Conservation (phyloP, 2,329 filamentous ascomycete species). For the Diplodia sapinea region DNA sequence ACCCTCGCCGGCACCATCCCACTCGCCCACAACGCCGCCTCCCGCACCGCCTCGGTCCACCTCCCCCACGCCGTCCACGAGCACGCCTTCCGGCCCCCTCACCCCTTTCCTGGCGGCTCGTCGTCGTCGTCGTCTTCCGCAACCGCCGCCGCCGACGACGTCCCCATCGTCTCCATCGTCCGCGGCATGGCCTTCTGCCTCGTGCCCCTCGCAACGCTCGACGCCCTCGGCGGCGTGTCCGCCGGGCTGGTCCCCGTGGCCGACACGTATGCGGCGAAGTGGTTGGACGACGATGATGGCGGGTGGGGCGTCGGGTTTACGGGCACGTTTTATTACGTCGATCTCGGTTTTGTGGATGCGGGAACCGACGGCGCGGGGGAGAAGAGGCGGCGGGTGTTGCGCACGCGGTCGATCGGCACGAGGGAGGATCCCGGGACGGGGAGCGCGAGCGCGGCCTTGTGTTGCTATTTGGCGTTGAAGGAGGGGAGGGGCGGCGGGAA, state of each 20-base stretch:
- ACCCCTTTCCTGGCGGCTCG: conserved; percentile 22
- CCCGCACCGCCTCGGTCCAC: conserved; percentile 34
- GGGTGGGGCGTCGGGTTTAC: conserved; percentile 62
- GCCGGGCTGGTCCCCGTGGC: conserved; percentile 48
- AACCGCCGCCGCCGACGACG: conserved; percentile 35
- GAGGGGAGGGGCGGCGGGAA: conserved; percentile 38
- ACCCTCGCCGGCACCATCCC: conserved; percentile 17
- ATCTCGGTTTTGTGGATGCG: conserved; percentile 35
- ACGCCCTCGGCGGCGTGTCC: conserved; percentile 59
- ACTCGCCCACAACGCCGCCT: background rate
- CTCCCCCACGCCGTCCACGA: conserved; percentile 72
- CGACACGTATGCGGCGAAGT: conserved; percentile 46
- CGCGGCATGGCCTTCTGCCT: conserved; percentile 75
- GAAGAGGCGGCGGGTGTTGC: conserved; percentile 43
- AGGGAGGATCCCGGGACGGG: conserved; percentile 60
- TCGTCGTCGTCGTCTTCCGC: conserved; percentile 17
- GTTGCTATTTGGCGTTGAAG: conserved; percentile 51
- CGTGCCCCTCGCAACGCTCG: conserved; percentile 64
- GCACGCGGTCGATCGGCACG: conserved; percentile 65
- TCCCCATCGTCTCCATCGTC: conserved; percentile 61
- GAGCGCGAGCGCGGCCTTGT: conserved; percentile 56
- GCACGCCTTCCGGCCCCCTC: conserved; percentile 53
- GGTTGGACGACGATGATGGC: conserved; percentile 57
- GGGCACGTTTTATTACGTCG: conserved; percentile 66
- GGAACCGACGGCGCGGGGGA: background rate